Base-by-base conservation (phyloP, 148 eudicot genomes). In the Polygonum maritimum region DNA sequence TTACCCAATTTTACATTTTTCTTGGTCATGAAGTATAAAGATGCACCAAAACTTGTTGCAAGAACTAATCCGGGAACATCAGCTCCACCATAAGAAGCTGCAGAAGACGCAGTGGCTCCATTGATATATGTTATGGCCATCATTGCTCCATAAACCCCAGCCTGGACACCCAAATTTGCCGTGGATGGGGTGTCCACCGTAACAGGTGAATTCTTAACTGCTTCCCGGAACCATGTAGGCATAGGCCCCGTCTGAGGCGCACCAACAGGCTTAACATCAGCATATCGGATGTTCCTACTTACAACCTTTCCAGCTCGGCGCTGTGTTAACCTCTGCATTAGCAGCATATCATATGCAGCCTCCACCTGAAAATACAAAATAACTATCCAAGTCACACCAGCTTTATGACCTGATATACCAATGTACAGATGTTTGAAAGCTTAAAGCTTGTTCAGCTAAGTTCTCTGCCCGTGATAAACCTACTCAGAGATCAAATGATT, bases 301-400 rank as follows among this genome's bases (percentile, higher is more conserved):
- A 90, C 92, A 80, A 95, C 99, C 88, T 95, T 95, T 73, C 99
- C 99, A 6, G 99, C 89, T 87, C 91, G 90, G 35, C 97, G 82
- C 76, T 92, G 94, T 49, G 92, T 87, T 82, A 95, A 85, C 83
- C 97, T 92, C 81, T 95, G 91, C 99, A 95, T 89, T 67, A 95
- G 94, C 83, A 95, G 80, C 94, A 92, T 90, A 81, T 95, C 99
- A 87, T 95, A 95, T 77, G 99, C 99, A 87, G 92, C 96, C 82
- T 95, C 99, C 21, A 89, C 96, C 99, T 95, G 87, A 57, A 57
- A 33, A 58, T 10, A 65, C 38, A 49, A 13, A 71, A 71, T 44
- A 2, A 41, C 19, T 15, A 70, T 21, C 69, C 31, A 60, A 60
- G 21, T 26, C 69, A 26, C 38, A 26, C 69, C 38, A 26, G 15